A percentile compares a stretch with the other conserved stretches of the same genome.
Conservation (phyloP, 148 eudicot species). For the Dysphania ambrosioides region DNA sequence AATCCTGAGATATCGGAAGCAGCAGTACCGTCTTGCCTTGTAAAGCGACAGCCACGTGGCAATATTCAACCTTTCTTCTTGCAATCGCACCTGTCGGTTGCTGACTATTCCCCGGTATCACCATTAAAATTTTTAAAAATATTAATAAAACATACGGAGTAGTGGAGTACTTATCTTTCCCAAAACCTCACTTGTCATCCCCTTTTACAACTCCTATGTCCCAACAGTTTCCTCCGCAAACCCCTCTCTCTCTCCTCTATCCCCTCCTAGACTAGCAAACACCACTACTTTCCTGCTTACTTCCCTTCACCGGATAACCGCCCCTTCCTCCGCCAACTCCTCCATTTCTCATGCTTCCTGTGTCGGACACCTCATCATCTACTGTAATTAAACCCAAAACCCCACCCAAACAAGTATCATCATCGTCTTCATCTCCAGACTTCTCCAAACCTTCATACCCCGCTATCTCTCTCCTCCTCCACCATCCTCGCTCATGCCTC, state of each 20-base stretch:
- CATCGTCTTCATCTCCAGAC: neutral
- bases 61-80: neutral
- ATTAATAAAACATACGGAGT: too few relatives aligned
- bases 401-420: neutral
- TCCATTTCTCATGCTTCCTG: constrained; percentile 37
- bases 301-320: neutral
- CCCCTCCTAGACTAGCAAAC: neutral
- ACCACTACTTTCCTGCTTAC: neutral
- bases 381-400: constrained; percentile 14
- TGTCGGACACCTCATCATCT: constrained; percentile 15
- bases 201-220: neutral
- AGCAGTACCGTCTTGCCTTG: neutral
- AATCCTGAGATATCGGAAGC: neutral
- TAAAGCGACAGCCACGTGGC: neutral
- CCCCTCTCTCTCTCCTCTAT: neutral
- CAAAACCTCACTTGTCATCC: too few relatives aligned
- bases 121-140: too few relatives aligned
- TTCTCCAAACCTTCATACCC: constrained; percentile 6
- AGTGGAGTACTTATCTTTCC: too few relatives aligned
- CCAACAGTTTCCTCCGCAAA: too few relatives aligned
- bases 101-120: neutral
- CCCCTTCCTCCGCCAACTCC: neutral
- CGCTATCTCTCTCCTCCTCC: constrained; percentile 22
- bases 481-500: constrained; percentile 56
- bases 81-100: constrained; percentile 29